phyloP scores from a whole-genome alignment of 768 basidiomycete genomes.

The Rhodosporidiobolus odoratus region DNA sequence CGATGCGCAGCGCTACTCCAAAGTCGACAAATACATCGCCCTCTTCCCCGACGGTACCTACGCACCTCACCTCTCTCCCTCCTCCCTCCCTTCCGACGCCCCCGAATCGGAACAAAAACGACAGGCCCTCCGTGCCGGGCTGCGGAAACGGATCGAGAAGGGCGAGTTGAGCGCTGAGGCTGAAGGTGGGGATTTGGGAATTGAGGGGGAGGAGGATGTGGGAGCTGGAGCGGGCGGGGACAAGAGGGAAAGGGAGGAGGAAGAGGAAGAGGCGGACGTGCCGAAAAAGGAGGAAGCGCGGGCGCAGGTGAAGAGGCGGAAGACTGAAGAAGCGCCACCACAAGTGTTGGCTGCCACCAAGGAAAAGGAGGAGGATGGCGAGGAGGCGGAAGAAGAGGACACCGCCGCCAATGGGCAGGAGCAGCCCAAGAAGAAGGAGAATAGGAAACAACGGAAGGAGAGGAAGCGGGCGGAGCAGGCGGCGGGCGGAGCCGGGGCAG shows the following conservation, averaged over 20 bases:
- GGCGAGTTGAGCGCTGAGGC: constrained; percentile 61
- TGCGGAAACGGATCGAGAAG: constrained; percentile 59
- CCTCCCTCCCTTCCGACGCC: constrained; percentile 51
- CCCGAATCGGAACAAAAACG: constrained; percentile 32
- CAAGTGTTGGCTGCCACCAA: not conserved
- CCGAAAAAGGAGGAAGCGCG: constrained; percentile 1
- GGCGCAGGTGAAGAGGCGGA: constrained; percentile 11
- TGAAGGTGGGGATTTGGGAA: constrained; percentile 51
- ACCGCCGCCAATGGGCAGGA: constrained; percentile 6
- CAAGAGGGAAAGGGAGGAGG: constrained; percentile 42
- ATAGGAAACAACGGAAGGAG: constrained; percentile 31
- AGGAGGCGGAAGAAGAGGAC: not conserved
- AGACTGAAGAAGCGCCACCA: not conserved
- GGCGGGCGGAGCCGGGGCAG: not conserved
- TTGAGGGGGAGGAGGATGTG: constrained; percentile 47
- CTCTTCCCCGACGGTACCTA: constrained; percentile 59
- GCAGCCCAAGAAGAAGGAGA: constrained; percentile 11
- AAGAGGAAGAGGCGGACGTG: not conserved
- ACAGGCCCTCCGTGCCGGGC: constrained; percentile 52
- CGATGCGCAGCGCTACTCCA: constrained; percentile 66
- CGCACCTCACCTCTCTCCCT: constrained; percentile 12
- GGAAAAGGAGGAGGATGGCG: not conserved
- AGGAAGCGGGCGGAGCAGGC: constrained; percentile 15
- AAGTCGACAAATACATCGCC: constrained; percentile 79
- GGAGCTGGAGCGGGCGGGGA: constrained; percentile 42